Base-by-base conservation (phyloP, 495 filamentous ascomycete species). In the Penicillium ochrochloron region DNA sequence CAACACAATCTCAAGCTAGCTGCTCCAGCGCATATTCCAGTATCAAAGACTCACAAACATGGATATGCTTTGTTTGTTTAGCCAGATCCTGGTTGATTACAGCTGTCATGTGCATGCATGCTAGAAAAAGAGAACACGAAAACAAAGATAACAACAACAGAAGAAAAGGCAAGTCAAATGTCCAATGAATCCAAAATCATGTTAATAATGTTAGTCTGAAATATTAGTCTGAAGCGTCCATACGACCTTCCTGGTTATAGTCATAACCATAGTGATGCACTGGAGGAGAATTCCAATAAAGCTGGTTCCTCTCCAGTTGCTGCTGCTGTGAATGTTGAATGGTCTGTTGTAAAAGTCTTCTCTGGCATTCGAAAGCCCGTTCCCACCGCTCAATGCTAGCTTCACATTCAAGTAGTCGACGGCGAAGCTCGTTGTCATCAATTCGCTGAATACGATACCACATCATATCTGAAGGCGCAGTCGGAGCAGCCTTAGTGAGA, bases 371-470 rank as follows among this genome's bases (percentile, higher is more conserved):
- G 23, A 73, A 52, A 15, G 65, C 42, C 14, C 67, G 67, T 61
- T 75, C 75, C 21, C 73, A 70, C 12, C 59, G 65, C 34, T 70
- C 70, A 51, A 77, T 52, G 7, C 70, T 59, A 25, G 71, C 68
- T 55, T 79, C 75, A 23, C 74, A 74, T 10, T 73, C 68, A 41
- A 76, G 67, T 51, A 78, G 68, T 50, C 69, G 74, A 39, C 61
- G 72, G 7, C 77, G 71, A 21, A 73, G 57, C 11, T 76, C 75
- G 56, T 74, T 51, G 6, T 73, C 70, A n/a, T 65, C 67, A 21
- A 74, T 57, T 23, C 66, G 50, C 14, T 67, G 54, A 34, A 70
- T 65, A 21, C 65, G 63, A 61, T 63, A 65, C 55, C 57, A 61
- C 14, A 54, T 11, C 15, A 53, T 29, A 37, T 69, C 41, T 2